phyloP scores from a whole-genome alignment of 805 yeast genomes.

The Teunomyces cretensis region DNA sequence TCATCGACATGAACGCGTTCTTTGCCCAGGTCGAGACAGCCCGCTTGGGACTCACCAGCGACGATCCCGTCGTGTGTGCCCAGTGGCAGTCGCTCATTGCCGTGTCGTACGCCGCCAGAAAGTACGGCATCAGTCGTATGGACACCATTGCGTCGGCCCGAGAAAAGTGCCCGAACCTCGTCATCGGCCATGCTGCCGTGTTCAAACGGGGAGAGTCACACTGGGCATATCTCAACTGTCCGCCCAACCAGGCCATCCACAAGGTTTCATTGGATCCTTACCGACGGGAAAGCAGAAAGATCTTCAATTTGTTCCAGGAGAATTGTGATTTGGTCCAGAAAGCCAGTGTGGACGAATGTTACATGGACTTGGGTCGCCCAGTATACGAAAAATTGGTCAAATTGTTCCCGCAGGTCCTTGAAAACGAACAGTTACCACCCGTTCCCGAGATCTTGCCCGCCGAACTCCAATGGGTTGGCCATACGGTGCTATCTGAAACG shows the following conservation, averaged over 20 bases:
- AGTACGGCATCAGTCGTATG: constrained; percentile 78
- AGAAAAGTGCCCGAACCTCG: constrained; percentile 70
- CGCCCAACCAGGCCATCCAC: constrained; percentile 61
- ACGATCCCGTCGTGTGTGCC: constrained; percentile 88
- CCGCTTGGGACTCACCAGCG: constrained; percentile 58
- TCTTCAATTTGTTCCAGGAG: constrained; percentile 60
- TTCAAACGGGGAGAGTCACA: constrained; percentile 80
- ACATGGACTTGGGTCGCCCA: constrained; percentile 74
- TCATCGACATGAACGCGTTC: constrained; percentile 91
- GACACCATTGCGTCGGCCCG: constrained; percentile 67
- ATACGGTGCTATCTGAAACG: constrained; percentile 10
- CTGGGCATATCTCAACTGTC: constrained; percentile 70
- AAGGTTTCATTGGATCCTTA: constrained; percentile 93
- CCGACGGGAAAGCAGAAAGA: constrained; percentile 80
- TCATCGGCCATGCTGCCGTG: constrained; percentile 90
- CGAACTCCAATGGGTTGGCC: constrained; percentile 31
- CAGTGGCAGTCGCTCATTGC: constrained; percentile 94
- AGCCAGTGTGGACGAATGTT: constrained; percentile 95
- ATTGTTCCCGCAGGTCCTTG: constrained; percentile 46
- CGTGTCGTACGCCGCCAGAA: constrained; percentile 85
- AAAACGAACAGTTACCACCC: constrained; percentile 39
- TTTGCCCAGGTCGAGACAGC: constrained; percentile 93
- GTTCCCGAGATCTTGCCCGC: constrained; percentile 40
- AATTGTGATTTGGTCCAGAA: constrained; percentile 76
- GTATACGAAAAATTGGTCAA: constrained; percentile 46